Evolutionary conservation across 805 yeast genomes (phyloP).

Genomic region (Saccharomycopsis capsularis): DNA sequence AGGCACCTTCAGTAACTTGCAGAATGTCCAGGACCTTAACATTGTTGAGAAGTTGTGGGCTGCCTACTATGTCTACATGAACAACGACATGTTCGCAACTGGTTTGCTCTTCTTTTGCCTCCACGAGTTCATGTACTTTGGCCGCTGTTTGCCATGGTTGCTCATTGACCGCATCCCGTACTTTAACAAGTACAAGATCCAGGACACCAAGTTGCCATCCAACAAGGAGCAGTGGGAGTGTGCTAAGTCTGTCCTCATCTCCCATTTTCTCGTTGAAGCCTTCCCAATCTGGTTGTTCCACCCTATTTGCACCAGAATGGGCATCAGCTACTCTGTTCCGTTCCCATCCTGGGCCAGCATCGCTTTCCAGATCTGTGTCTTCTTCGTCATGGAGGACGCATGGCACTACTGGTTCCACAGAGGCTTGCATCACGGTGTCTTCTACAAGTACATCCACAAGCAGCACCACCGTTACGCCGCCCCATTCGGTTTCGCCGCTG

Average conservation of each 20-base stretch:
- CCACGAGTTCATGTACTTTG: constrained; percentile 72
- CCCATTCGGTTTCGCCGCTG: constrained; percentile 80
- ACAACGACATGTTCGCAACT: constrained; percentile 70
- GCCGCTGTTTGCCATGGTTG: constrained; percentile 73
- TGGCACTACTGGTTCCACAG: constrained; percentile 86
- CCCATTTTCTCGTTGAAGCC: constrained; percentile 72
- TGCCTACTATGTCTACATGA: constrained; percentile 55
- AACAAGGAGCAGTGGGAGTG: constrained; percentile 73
- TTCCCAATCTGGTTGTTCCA: constrained; percentile 82
- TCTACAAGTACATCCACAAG: constrained; percentile 72
- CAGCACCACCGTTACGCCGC: constrained; percentile 83
- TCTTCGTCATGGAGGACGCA: constrained; percentile 63
- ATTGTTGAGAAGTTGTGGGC: constrained; percentile 61
- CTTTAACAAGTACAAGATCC: constrained; percentile 68
- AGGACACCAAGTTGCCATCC: constrained; percentile 57
- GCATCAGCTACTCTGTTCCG: constrained; percentile 57
- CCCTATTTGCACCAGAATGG: constrained; percentile 59
- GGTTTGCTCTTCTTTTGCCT: constrained; percentile 57
- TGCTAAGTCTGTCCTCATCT: constrained; percentile 56
- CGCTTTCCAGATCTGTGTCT: constrained; percentile 49
- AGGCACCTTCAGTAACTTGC: constrained; percentile 7
- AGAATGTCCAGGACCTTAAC: constrained; percentile 23
- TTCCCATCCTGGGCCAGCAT: constrained; percentile 52
- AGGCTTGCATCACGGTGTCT: constrained; percentile 59
- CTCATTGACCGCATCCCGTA: constrained; percentile 62